These are phyloP conservation scores for Aegle marmelos DNA, from an alignment of 345 rosid species.

Conservation along the genomic window DNA sequence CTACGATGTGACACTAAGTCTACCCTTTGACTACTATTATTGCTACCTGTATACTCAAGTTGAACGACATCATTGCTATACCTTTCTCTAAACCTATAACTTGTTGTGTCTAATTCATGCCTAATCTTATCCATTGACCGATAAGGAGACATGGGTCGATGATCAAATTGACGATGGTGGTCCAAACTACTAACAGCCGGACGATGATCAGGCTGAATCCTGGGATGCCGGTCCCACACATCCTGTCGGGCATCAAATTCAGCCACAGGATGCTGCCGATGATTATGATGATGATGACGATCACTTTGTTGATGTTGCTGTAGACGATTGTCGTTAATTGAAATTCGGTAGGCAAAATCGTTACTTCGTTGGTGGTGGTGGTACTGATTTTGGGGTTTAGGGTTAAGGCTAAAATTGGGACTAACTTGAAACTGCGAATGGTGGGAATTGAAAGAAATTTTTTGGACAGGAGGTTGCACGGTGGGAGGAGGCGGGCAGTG, in stretches of 20 bases:
- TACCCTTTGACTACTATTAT: conserved; percentile 16
- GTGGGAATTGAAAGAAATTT: conserved; percentile 23
- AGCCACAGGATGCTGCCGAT: conserved; percentile 9
- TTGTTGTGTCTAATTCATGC: conserved; percentile 39
- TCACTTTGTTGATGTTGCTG: background rate
- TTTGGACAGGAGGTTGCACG: background rate
- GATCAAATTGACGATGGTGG: conserved; percentile 35
- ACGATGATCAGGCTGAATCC: conserved; percentile 21
- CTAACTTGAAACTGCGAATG: conserved; percentile 30
- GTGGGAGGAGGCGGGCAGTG: conserved; percentile 14
- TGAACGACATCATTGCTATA: conserved; percentile 17
- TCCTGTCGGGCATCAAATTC: conserved; percentile 22
- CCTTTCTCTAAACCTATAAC: conserved; percentile 52
- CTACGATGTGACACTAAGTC: conserved; percentile 34
- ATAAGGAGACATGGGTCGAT: conserved; percentile 32
- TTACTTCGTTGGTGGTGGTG: conserved; percentile 23
- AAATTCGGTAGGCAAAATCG: conserved; percentile 15
- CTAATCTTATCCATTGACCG: conserved; percentile 27
- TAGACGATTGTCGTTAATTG: conserved; percentile 6
- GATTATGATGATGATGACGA: conserved; percentile 5
- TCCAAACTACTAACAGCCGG: conserved; percentile 12
- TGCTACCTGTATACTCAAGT: conserved; percentile 18
- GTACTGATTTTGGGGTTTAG: background rate
- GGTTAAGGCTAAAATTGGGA: conserved; percentile 23
- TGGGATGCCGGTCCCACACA: conserved; percentile 25